A percentile compares a stretch with the other conserved stretches of the same genome.
Conservation (phyloP, 768 basidiomycete species). For the Ephemerocybe angulata region DNA sequence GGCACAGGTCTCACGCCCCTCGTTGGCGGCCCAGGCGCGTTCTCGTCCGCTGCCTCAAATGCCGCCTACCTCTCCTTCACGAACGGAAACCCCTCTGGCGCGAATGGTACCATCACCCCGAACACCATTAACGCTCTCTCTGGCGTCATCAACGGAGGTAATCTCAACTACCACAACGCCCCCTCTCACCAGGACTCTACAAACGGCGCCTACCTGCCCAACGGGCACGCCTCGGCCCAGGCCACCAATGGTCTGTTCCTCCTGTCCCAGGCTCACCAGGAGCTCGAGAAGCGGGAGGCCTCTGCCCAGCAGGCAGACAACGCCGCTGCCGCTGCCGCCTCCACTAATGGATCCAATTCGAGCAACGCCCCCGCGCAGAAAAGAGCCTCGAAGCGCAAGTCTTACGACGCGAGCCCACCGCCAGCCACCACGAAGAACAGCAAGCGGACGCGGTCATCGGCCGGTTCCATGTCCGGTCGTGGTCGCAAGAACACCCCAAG, state of each 20-base stretch:
- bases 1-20: constrained; percentile 77
- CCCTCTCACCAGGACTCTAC: constrained; percentile 5
- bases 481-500: constrained; percentile 33
- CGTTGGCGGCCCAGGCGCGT: constrained; percentile 67
- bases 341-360: constrained; percentile 30
- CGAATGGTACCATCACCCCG: constrained; percentile 59
- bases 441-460: constrained; percentile 39
- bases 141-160: constrained; percentile 61
- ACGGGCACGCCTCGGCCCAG: constrained; percentile 57
- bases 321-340: constrained; percentile 14
- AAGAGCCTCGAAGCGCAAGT: constrained; percentile 72
- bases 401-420: constrained; percentile 41
- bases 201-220: constrained; percentile 34
- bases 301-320: constrained; percentile 55
- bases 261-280: constrained; percentile 92
- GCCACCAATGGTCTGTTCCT: constrained; percentile 93
- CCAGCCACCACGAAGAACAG: constrained; percentile 22
- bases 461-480: constrained; percentile 14
- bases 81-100: constrained; percentile 49
- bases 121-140: constrained; percentile 78
- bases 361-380: constrained; percentile 41
- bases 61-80: constrained; percentile 71
- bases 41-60: constrained; percentile 86
- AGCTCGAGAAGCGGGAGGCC: constrained; percentile 93
- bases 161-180: constrained; percentile 51